Percentiles rank a stretch among this genome's conserved stretches.
These are phyloP conservation scores for Euphorbia tirucalli DNA, from an alignment of 345 rosid genomes.

Conservation along the genomic window DNA sequence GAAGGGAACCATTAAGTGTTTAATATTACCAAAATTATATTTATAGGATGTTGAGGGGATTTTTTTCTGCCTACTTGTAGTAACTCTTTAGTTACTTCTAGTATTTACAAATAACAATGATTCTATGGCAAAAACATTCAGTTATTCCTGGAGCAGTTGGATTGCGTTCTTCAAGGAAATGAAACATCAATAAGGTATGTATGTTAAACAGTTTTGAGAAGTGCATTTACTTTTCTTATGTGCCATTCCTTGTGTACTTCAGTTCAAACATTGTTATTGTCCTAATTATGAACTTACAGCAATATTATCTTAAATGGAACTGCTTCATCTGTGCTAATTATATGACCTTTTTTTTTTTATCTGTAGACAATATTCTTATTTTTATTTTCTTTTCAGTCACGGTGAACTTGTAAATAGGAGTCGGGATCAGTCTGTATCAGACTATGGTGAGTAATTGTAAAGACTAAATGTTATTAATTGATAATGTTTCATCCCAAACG, in stretches of 20 bases:
- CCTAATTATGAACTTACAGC: too few relatives aligned
- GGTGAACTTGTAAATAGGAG: slow-evolving; percentile 80
- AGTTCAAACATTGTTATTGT: too few relatives aligned
- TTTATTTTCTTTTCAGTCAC: slow-evolving; percentile 45
- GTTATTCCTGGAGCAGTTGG: slow-evolving; percentile 96
- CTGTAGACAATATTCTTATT: slow-evolving; percentile 16
- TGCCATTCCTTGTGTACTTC: neutral
- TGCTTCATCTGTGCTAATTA: slow-evolving; percentile 5
- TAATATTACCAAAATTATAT: neutral
- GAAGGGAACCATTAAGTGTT: neutral
- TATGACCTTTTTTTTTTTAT: neutral
- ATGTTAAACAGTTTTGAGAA: neutral
- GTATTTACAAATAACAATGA: neutral
- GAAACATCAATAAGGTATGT: slow-evolving; percentile 68
- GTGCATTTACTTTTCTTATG: slow-evolving; percentile 3
- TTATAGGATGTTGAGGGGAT: too few relatives aligned
- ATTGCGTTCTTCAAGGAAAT: slow-evolving; percentile 72
- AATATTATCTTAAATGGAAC: too few relatives aligned
- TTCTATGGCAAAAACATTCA: slow-evolving; percentile 32
- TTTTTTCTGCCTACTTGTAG: neutral
- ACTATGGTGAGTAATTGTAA: slow-evolving; percentile 63
- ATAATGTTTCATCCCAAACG: neutral
- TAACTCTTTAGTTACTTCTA: slow-evolving; percentile 8
- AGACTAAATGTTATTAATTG: slow-evolving; percentile 15
- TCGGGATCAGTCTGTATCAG: slow-evolving; percentile 86